These are phyloP conservation scores for Tolypocladium ovalisporum DNA, from an alignment of 2,329 filamentous ascomycete species.

Conservation along the genomic window DNA sequence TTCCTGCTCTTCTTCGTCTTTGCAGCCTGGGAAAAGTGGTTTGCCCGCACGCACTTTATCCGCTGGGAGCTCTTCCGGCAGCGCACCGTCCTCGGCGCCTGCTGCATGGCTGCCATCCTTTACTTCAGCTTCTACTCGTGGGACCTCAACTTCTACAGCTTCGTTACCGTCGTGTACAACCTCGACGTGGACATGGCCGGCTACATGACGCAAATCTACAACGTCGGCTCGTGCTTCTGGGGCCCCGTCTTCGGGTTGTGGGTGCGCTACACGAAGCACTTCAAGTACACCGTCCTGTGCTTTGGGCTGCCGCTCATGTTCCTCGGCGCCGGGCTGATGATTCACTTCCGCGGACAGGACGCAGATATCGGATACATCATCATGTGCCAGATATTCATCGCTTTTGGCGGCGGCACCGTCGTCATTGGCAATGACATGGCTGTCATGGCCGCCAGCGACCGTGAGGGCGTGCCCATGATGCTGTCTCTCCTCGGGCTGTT, in stretches of 20 bases:
- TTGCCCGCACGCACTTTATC: conserved; percentile 47
- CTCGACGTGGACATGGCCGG: conserved; percentile 35
- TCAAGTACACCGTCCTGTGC: conserved; percentile 40
- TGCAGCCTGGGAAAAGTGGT: conserved; percentile 44
- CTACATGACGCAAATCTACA: conserved; percentile 38
- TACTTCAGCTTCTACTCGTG: conserved; percentile 35
- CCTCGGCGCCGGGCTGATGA: conserved; percentile 44
- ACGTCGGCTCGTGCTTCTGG: conserved; percentile 37
- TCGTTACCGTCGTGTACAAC: conserved; percentile 40
- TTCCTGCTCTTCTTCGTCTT: conserved; percentile 43
- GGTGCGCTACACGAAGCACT: conserved; percentile 37
- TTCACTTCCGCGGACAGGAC: conserved; percentile 42
- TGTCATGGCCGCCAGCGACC: conserved; percentile 43
- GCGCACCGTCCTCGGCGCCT: conserved; percentile 37
- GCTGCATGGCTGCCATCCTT: conserved; percentile 24
- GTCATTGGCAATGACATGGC: conserved; percentile 48
- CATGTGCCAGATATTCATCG: conserved; percentile 50
- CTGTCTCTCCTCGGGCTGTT: conserved; percentile 46
- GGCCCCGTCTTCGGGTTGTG: conserved; percentile 34
- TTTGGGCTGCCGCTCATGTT: conserved; percentile 44
- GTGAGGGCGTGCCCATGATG: conserved; percentile 44
- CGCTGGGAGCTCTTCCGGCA: conserved; percentile 38
- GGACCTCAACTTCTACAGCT: conserved; percentile 39
- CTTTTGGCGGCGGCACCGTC: conserved; percentile 44
- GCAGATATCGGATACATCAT: conserved; percentile 41